These are phyloP conservation scores for Atkinsonella texensis DNA, from an alignment of 2,329 filamentous ascomycete species.

Conservation along the genomic window DNA sequence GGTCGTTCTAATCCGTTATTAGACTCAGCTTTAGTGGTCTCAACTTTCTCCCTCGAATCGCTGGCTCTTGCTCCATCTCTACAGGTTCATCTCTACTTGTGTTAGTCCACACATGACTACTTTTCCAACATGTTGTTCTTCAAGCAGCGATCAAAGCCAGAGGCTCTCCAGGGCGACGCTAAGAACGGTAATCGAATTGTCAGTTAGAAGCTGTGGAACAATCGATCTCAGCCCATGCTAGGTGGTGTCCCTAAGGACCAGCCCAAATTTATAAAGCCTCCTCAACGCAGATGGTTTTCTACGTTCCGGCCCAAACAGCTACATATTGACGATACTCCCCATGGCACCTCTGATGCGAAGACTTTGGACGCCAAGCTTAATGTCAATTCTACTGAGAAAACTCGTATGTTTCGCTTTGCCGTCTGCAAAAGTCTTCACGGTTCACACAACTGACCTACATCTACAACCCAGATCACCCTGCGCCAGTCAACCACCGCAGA, in stretches of 20 bases:
- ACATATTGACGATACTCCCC: background rate
- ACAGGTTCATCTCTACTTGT: slow-evolving; percentile 4
- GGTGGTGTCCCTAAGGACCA: slow-evolving; percentile 2
- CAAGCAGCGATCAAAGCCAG: slow-evolving; percentile 8
- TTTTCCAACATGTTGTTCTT: slow-evolving; percentile 13
- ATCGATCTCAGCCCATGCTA: slow-evolving; percentile 9
- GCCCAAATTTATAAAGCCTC: slow-evolving; percentile 1
- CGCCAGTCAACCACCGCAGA: slow-evolving; percentile 11
- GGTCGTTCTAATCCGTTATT: background rate
- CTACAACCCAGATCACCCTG: slow-evolving; percentile 1
- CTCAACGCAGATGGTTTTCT: slow-evolving; percentile 11
- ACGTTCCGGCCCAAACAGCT: slow-evolving; percentile 7
- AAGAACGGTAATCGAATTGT: slow-evolving; percentile 6
- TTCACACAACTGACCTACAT: background rate
- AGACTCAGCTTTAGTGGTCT: slow-evolving; percentile 1
- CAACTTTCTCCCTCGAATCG: slow-evolving; percentile 1
- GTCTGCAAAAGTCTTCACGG: no score
- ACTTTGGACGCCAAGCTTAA: background rate
- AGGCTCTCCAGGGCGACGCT: slow-evolving; percentile 5
- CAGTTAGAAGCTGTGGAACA: slow-evolving; percentile 18
- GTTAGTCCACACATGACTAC: slow-evolving; percentile 7
- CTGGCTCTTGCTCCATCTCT: slow-evolving; percentile 4
- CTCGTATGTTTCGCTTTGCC: background rate
- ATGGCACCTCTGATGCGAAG: background rate
- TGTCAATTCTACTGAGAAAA: background rate